Evolutionary conservation across 441 rosid genomes (phyloP).

Genomic region (Aquilaria agallochum): DNA sequence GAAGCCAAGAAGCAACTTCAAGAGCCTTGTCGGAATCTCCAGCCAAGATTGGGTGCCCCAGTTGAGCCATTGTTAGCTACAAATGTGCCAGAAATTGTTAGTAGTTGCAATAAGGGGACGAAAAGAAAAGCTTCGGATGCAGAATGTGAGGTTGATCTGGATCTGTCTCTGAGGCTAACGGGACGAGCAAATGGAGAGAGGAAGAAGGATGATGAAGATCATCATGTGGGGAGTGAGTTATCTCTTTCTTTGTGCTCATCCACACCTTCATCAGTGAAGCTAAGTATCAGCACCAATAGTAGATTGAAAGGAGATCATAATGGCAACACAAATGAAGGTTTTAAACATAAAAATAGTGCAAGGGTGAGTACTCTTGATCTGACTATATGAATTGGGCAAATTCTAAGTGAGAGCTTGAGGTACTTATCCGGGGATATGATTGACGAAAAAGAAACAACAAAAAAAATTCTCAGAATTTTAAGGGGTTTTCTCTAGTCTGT

Average conservation of each 20-base stretch:
- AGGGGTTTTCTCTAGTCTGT: background rate
- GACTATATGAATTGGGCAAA: slow-evolving; percentile 79
- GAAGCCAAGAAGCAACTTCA: slow-evolving; percentile 19
- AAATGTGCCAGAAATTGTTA: background rate
- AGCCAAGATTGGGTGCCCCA: slow-evolving; percentile 13
- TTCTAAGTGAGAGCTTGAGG: slow-evolving; percentile 97
- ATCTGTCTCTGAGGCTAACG: slow-evolving; percentile 51
- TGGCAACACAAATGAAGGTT: slow-evolving; percentile 21
- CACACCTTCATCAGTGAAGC: slow-evolving; percentile 33
- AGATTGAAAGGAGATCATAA: slow-evolving; percentile 33
- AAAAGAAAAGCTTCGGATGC: slow-evolving; percentile 44
- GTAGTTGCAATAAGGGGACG: slow-evolving; percentile 16
- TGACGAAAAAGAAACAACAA: background rate
- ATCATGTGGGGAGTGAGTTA: slow-evolving; percentile 44
- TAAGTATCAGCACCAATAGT: slow-evolving; percentile 10
- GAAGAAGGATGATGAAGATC: slow-evolving; percentile 21
- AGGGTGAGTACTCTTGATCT: slow-evolving; percentile 92
- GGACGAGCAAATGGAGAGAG: slow-evolving; percentile 5
- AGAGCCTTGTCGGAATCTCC: slow-evolving; percentile 24
- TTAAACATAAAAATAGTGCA: background rate
- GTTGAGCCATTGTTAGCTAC: background rate
- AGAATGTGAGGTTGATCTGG: slow-evolving; percentile 41
- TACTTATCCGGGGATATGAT: slow-evolving; percentile 42
- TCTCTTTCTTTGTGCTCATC: slow-evolving; percentile 56
- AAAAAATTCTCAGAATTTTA: background rate